Percentiles rank a stretch among this genome's conserved stretches.
Evolutionary conservation across 2,329 filamentous ascomycete species (phyloP).

Genomic region (Botrytis galanthina): DNA sequence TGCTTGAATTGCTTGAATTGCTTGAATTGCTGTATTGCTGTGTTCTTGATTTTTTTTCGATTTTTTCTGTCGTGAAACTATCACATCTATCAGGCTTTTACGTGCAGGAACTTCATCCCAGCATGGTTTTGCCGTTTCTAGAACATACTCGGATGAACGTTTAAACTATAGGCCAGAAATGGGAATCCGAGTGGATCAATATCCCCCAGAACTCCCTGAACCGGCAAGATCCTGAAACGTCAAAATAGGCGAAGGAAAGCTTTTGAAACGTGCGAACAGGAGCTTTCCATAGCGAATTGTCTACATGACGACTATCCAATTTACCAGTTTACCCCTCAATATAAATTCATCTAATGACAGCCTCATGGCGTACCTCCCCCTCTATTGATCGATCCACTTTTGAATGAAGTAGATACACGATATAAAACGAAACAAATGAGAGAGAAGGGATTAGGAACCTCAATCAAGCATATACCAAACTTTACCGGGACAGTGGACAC

Average conservation of each 20-base stretch:
- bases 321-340: conserved; percentile 14
- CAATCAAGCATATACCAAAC: not conserved
- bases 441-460: conserved; percentile 12
- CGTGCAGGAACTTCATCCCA: not conserved
- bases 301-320: not conserved
- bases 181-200: conserved; percentile 4
- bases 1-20: not conserved
- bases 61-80: not conserved
- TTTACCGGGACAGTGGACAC: not conserved
- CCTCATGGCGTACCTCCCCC: not conserved
- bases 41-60: not conserved
- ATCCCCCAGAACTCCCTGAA: not conserved
- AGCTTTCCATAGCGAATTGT: not conserved
- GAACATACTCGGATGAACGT: not conserved
- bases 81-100: not conserved
- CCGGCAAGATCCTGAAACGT: not conserved
- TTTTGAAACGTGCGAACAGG: conserved; percentile 11
- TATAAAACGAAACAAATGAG: conserved; percentile 1
- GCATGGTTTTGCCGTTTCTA: not conserved
- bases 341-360: not conserved
- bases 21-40: not conserved
- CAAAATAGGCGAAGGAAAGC: not conserved
- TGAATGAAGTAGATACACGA: conserved; percentile 8
- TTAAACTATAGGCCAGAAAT: not conserved
- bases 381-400: not conserved